Conservation (phyloP, 371 early-diverging fungal genomes). For the Mortierella polycephala region DNA sequence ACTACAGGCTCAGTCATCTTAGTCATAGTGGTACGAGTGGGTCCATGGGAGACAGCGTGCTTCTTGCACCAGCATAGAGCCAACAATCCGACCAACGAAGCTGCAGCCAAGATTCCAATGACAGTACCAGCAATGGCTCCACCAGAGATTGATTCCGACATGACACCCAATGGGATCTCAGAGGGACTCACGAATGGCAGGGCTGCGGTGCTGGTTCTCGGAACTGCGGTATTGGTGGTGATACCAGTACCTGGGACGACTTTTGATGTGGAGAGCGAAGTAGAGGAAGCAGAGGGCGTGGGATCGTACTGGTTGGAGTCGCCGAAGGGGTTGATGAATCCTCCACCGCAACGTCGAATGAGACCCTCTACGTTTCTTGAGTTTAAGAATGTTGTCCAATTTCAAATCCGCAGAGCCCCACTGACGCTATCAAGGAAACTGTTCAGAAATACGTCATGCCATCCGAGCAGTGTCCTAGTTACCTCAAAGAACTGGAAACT, state of each 20-base stretch:
- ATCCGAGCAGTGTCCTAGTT: background rate
- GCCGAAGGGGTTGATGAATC: conserved; percentile 18
- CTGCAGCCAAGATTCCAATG: conserved; percentile 16
- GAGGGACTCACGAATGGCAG: conserved; percentile 10
- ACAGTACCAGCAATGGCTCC: conserved; percentile 27
- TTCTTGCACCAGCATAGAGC: conserved; percentile 24
- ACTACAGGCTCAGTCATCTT: conserved; percentile 39
- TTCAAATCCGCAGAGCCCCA: background rate
- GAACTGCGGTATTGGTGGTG: background rate
- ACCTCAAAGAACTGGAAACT: conserved; percentile 14
- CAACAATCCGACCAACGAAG: conserved; percentile 14
- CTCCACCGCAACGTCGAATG: conserved; percentile 18
- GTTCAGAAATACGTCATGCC: background rate
- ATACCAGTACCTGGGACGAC: background rate
- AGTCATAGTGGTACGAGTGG: conserved; percentile 16
- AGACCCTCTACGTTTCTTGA: conserved; percentile 18
- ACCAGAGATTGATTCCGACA: conserved; percentile 11
- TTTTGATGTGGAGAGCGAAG: background rate
- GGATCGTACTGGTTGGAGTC: conserved; percentile 14
- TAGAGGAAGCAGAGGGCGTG: conserved; percentile 1
- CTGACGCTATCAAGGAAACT: no score
- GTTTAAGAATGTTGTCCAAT: background rate
- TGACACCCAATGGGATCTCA: background rate
- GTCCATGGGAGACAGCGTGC: conserved; percentile 11
- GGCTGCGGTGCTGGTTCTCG: background rate